These are phyloP conservation scores for Isochrysis galbana DNA, from an alignment of 78 protist genomes.

Conservation along the genomic window DNA sequence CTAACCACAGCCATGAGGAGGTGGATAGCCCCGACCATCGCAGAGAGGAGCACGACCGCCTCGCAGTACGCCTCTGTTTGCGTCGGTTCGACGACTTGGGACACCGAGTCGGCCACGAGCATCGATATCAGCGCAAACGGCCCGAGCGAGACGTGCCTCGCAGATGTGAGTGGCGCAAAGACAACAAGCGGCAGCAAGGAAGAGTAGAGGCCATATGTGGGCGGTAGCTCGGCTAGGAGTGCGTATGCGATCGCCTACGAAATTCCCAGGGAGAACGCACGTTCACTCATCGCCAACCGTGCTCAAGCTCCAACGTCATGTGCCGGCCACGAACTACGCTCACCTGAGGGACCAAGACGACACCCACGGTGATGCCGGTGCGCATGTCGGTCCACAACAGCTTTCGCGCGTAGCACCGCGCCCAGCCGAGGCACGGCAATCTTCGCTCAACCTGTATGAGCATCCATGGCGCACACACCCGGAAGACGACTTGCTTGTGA, in stretches of 20 bases:
- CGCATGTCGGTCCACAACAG: too few relatives aligned
- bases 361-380: neutral
- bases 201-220: constrained; percentile 73
- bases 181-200: constrained; percentile 72
- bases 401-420: too few relatives aligned
- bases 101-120: neutral
- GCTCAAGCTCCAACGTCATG: too few relatives aligned
- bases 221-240: constrained; percentile 70
- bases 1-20: constrained; percentile 60
- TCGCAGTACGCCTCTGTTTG: constrained; percentile 1
- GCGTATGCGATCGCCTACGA: constrained; percentile 74
- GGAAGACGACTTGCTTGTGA: too few relatives aligned
- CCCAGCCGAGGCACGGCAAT: too few relatives aligned
- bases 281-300: too few relatives aligned
- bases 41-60: constrained; percentile 45
- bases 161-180: constrained; percentile 68
- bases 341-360: neutral
- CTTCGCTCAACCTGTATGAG: too few relatives aligned
- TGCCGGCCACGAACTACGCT: too few relatives aligned
- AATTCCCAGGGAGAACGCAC: too few relatives aligned
- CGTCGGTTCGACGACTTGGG: neutral
- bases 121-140: constrained; percentile 68
- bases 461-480: too few relatives aligned
- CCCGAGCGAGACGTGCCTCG: constrained; percentile 69
- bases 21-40: constrained; percentile 68